Conservation (phyloP, 148 eudicot species). For the Limonium bicolor region DNA sequence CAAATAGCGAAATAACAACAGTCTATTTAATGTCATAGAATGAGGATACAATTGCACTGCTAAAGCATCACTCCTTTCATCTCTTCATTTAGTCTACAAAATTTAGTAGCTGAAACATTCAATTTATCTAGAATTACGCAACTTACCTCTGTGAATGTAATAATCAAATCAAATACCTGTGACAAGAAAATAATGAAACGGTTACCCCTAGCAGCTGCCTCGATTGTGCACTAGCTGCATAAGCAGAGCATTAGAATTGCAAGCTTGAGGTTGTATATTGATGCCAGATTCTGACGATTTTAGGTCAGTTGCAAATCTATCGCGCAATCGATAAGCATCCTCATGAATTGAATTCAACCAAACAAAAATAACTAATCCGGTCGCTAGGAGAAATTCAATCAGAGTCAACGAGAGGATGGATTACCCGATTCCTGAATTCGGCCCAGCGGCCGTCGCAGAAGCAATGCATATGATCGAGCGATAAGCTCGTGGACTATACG, state of each 20-base stretch:
- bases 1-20: not conserved
- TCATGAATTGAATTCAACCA: no score
- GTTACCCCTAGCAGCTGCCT: slow-evolving; percentile 80
- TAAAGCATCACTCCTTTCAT: slow-evolving; percentile 63
- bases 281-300: no score
- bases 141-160: not conserved
- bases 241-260: no score
- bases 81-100: slow-evolving; percentile 60
- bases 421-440: slow-evolving; percentile 69
- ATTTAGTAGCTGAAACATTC: not conserved
- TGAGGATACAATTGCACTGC: slow-evolving; percentile 81
- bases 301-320: no score
- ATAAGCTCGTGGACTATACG: slow-evolving; percentile 39
- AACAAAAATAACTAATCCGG: not conserved
- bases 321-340: no score
- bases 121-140: not conserved
- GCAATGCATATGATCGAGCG: slow-evolving; percentile 65
- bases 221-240: slow-evolving; percentile 24
- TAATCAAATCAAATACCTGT: slow-evolving; percentile 29
- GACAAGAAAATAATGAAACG: slow-evolving; percentile 76
- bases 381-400: not conserved
- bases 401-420: not conserved
- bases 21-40: not conserved
- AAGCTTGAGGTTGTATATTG: no score
- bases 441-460: slow-evolving; percentile 68